phyloP scores from a whole-genome alignment of 2,329 filamentous ascomycete species.

The Alternaria ventricosa region DNA sequence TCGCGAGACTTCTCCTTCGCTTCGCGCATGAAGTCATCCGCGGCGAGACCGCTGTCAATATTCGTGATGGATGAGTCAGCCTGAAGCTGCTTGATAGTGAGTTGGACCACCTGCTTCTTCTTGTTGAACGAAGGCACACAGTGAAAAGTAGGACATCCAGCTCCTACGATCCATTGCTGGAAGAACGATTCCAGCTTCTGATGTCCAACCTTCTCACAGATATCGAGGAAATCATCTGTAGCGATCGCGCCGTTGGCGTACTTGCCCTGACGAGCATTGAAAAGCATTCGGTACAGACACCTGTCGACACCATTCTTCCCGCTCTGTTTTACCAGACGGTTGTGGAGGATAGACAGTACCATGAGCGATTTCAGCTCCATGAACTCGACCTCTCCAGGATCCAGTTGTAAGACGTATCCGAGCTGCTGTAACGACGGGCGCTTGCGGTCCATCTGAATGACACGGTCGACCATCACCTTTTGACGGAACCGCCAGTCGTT shows the following conservation, averaged over 20 bases:
- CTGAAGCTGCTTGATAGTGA: conserved; percentile 76
- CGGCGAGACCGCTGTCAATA: conserved; percentile 60
- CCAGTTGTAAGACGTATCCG: conserved; percentile 77
- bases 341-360: conserved; percentile 92
- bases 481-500: conserved; percentile 93
- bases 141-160: conserved; percentile 86
- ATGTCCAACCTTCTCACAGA: conserved; percentile 87
- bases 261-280: conserved; percentile 83
- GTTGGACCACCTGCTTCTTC: conserved; percentile 93
- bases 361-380: conserved; percentile 88
- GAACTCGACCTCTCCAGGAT: conserved; percentile 86
- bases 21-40: conserved; percentile 80
- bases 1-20: conserved; percentile 78
- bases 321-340: conserved; percentile 85
- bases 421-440: conserved; percentile 83
- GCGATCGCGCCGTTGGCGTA: conserved; percentile 74
- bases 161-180: conserved; percentile 87
- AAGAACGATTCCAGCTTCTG: conserved; percentile 90
- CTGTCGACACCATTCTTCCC: conserved; percentile 83
- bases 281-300: conserved; percentile 84
- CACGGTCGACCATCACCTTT: conserved; percentile 80
- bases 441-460: conserved; percentile 81
- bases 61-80: conserved; percentile 34
- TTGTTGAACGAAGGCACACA: conserved; percentile 95
- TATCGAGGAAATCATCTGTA: conserved; percentile 77